Conservation (phyloP, 2,329 filamentous ascomycete species). For the Aplosporella prunicola region DNA sequence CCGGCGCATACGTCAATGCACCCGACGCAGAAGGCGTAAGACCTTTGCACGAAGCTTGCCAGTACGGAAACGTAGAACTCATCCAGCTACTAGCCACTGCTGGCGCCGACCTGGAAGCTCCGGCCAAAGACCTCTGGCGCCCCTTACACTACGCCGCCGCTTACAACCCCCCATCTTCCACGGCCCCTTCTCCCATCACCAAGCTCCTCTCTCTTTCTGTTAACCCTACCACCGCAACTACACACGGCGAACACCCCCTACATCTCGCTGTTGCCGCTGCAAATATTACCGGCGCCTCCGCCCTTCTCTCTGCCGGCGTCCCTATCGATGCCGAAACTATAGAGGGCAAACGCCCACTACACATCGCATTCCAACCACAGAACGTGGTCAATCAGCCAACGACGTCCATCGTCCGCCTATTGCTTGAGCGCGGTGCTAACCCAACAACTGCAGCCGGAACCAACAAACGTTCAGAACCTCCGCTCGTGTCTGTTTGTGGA, state of each 20-base stretch:
- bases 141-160: conserved; percentile 1
- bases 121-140: background rate
- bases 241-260: background rate
- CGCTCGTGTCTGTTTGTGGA: no score
- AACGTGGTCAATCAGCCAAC: no score
- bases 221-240: no score
- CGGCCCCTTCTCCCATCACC: no score
- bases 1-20: background rate
- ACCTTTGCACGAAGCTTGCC: background rate
- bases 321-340: background rate
- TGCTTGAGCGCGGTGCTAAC: no score
- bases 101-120: background rate
- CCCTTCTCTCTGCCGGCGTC: background rate
- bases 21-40: background rate
- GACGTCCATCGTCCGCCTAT: no score
- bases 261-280: background rate
- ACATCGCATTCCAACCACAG: no score
- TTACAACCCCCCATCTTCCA: background rate
- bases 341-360: background rate
- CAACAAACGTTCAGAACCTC: no score
- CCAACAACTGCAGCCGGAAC: no score
- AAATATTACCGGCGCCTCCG: background rate
- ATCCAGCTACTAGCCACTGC: background rate
- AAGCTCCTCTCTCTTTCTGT: no score
- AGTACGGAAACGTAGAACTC: background rate